Base-by-base conservation (phyloP, 371 early-diverging fungal species). In the Mortierella sp. region DNA sequence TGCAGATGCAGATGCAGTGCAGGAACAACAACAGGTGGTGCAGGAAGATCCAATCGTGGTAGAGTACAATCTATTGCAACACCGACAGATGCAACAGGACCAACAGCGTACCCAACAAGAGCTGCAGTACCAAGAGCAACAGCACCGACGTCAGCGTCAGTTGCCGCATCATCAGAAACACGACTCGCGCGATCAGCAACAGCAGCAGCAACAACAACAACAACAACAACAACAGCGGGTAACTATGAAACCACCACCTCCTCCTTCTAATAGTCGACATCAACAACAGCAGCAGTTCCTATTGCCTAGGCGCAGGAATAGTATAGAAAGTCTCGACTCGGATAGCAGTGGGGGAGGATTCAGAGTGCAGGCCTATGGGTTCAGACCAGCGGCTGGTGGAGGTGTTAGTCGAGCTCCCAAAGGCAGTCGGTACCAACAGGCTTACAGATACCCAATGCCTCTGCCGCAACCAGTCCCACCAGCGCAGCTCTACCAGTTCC, bases 311-410 rank as follows among this genome's bases (percentile, higher is more conserved):
- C 87, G 87, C n/a, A 65, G 87, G 18, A 80, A 86, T 44, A 86
- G 87, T 55, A 56, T 86, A 38, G 87, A 86, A 3, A 86, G 87
- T 43, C 72, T 86, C 12, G 75, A 72, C 29, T 86, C 87, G n/a
- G 80, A 75, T 35, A 77, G 80, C 55, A 82, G 79, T 10, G 74
- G 75, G 29, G 71, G 73, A 21, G 48, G 74, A 3, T 75, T 77
- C 35, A 56, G 81, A 32, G 54, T 49, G 1, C 79, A 74, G 18
- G 70, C 75, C 16, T 78, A 78, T 56, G 76, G 77, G 18, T 71
- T 75, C 44, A 72, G 72, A 18, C 70, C 75, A 18, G 24, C 35
- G 14, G 38, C 7, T 3, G 49, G 72, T 72, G 60, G 44, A 1
- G 60, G 60, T 27, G 60, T 65, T 38, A 65, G 65, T 65, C 65